These are phyloP conservation scores for Colletotrichum tropicale DNA, from an alignment of 2,329 filamentous ascomycete genomes.

Conservation along the genomic window DNA sequence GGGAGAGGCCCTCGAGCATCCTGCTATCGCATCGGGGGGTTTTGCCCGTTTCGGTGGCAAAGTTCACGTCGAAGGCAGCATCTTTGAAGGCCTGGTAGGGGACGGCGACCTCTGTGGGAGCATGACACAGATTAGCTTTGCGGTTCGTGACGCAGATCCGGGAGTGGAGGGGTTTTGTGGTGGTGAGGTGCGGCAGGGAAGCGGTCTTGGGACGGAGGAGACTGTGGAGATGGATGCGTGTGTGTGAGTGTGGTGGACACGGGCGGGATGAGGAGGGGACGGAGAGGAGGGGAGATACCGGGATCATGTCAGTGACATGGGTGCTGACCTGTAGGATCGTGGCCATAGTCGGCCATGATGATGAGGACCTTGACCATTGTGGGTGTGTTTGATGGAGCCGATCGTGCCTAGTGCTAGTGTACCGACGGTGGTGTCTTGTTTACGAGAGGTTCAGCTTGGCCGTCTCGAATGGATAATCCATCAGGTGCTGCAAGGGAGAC, in stretches of 20 bases:
- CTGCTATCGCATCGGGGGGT: constrained; percentile 51
- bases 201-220: background rate
- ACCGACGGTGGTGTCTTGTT: background rate
- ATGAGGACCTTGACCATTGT: constrained; percentile 45
- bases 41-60: constrained; percentile 55
- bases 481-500: background rate
- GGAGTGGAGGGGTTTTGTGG: background rate
- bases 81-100: constrained; percentile 52
- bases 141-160: background rate
- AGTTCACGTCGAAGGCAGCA: constrained; percentile 50
- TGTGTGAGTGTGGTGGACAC: background rate
- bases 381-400: background rate
- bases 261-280: background rate
- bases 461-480: background rate
- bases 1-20: constrained; percentile 53
- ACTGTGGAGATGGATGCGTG: background rate
- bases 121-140: constrained; percentile 1
- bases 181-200: background rate
- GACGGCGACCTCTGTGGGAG: constrained; percentile 49
- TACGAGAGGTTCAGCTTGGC: background rate
- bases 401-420: background rate
- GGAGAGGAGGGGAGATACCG: background rate
- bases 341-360: constrained; percentile 59
- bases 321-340: constrained; percentile 55
- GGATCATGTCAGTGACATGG: background rate